Evolutionary conservation across 352 stramenopile species (phyloP), one percentile per base, ranked within the genome.

Genomic region (Phytophthora lateralis): DNA sequence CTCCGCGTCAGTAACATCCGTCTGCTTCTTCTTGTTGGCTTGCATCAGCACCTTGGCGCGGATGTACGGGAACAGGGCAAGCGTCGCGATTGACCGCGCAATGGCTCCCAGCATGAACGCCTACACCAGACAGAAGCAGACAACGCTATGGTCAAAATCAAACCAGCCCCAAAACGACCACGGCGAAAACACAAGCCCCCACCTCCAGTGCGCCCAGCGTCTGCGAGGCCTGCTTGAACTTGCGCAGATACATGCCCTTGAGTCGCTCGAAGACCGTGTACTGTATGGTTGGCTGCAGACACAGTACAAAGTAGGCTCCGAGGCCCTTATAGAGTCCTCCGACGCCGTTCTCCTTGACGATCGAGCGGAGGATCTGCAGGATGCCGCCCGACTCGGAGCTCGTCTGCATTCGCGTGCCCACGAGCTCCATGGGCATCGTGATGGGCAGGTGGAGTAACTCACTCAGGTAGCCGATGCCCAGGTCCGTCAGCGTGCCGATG

Each of bases 21-120:
- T 34, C 20, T 69, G 61, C 42, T 78, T 81, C 65, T 93, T 95
- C 62, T 90, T 96, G 59, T 90, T 97, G 53, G 78, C 65, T 62
- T 98, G 94, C 67, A 98, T 78, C 47, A 98, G 76, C 21, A 98
- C 96, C 80, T 98, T 98, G 32, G 95, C 96, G 41, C 96, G 87
- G 29, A 98, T 96, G 78, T 98, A 99, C 4, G 96, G 96, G 80
- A 98, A 99, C 24, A 98, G 79, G n/a, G 97, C 49, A 39, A 99
- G 78, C n/a, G 96, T 99, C 24, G 96, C 93, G 9, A 99, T 78
- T 11, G 93, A 96, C 1, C 96, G 82, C 24, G 95, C 95, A 30
- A 98, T 69, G 41, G 97, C 97, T 8, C 96, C 96, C 12, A 99
- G 75, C 26, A 98, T 63, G 59, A 99, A 98, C 3, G 95, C 95